Evolutionary conservation across 208 protist species (phyloP).

Genomic region (Leishmania martiniquensis): DNA sequence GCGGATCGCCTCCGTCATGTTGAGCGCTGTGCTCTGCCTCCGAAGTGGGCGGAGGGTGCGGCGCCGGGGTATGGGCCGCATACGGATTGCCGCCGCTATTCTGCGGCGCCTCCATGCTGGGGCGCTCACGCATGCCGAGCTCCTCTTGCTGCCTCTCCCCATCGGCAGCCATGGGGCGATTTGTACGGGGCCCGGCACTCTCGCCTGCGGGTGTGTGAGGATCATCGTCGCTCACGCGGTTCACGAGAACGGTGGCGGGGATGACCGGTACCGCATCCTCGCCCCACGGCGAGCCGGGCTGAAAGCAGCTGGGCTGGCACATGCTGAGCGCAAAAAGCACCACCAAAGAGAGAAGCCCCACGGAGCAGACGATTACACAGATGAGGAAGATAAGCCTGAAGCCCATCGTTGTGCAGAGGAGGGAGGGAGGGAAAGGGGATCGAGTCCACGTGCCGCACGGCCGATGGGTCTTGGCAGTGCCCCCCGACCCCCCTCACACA

Average conservation of each 20-base stretch:
- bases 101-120: not conserved
- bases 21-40: not conserved
- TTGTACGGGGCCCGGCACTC: not conserved
- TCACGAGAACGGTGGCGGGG: slow-evolving; percentile 14
- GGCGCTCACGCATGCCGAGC: not conserved
- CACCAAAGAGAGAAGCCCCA: not conserved
- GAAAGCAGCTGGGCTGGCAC: not conserved
- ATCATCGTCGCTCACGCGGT: slow-evolving; percentile 9
- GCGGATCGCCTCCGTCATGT: not conserved
- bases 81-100: not conserved
- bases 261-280: not conserved
- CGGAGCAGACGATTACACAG: not conserved
- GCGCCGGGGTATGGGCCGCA: not conserved
- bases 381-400: not conserved
- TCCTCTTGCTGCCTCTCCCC: not conserved
- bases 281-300: not conserved
- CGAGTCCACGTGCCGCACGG: not conserved
- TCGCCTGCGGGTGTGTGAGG: not conserved
- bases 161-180: not conserved
- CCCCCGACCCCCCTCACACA: too few species aligned
- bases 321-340: not conserved
- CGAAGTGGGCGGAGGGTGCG: not conserved
- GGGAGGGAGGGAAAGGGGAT: not conserved
- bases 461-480: not conserved
- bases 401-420: not conserved